Base-by-base conservation (phyloP, 2,329 filamentous ascomycete genomes). In the Passalora sequoiae region DNA sequence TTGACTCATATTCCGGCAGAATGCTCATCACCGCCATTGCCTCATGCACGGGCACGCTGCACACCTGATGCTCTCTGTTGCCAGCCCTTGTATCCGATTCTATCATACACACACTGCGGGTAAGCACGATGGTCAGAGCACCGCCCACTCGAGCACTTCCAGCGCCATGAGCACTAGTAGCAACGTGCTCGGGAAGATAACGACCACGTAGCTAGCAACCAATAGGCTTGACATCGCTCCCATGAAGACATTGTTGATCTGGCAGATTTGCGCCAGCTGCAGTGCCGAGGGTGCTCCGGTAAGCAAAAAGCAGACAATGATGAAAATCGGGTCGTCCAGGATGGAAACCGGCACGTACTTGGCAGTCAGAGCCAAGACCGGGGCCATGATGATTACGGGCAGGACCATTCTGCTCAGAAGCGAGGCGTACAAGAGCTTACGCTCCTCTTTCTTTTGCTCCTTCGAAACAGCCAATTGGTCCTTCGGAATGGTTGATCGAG, bases 201-300 rank as follows among this genome's bases (percentile, higher is more conserved):
- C 88, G 51, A 96, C 83, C 47, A 98, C 88, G 62, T 94, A 94
- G 69, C 91, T 96, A 72, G 96, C 91, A 72, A 97, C 95, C 38
- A 97, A 70, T 44, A 98, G 76, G 64, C 81, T 86, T 50, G 86
- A 86, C 89, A 98, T 97, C 37, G 92, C 88, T 13, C 84, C 81
- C 73, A 97, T 91, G 66, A 88, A 98, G 7, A 98, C 92, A 51
- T 84, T 84, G 67, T 98, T 98, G 69, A 97, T 86, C 74, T 97
- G 92, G 69, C 92, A 98, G 49, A 98, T 98, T 69, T 98, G 92
- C 5, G 92, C 91, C 60, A 98, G 72, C 69, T 98, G 92, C 52
- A 98, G 74, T 19, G 92, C 92, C 51, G 85, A 94, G 4, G 92
- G 92, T 3, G 92, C 92, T 25, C 92, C 92, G 0, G 88, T 91